Evolutionary conservation across 495 filamentous ascomycete species (phyloP), one percentile per base, ranked within the genome.

Genomic region (Aspergillus asperescens): DNA sequence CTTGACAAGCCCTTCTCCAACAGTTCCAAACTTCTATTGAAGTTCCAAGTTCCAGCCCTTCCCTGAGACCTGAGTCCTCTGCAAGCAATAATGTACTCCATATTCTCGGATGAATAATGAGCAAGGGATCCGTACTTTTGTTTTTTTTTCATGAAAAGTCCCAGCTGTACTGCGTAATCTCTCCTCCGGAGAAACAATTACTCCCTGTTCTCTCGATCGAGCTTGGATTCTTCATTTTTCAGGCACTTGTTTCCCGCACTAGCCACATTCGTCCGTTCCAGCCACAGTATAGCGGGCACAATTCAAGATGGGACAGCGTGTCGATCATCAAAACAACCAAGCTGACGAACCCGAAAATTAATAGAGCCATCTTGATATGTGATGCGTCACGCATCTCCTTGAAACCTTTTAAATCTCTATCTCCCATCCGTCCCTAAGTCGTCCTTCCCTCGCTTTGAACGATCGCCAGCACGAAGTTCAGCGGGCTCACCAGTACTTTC

Each of bases 181-280:
- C 16, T 12, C 4, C 32, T 16, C n/a, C 32, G 32, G 32, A 35
- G 13, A 15, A 35, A 35, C n/a, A 15, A 4, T 35, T 35, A 35
- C 32, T 35, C 32, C 32, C 16, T 35, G 32, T 35, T 4, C 32
- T 5, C 3, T 12, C 3, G 29, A 16, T 5, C 13, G n/a, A 35
- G 24, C 39, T 42, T 42, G 39, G 22, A 10, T 15, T 23, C 39
- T 5, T 42, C 39, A 7, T 34, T 8, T n/a, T 46, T 7, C 43
- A 32, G 43, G 25, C 43, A 15, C 3, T n/a, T 12, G 31, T n/a
- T n/a, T 12, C 39, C 13, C 22, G 35, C 50, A 54, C 51, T 32
- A 54, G 51, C 51, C 51, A 54, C 51, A 53, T 39, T 37, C 41
- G 9, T 16, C 50, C 38, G 38, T 39, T 52, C 29, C 49, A 45